Evolutionary conservation across 2,329 filamentous ascomycete genomes (phyloP), one percentile per base, ranked within the genome.

Genomic region (Dactylonectria macrodidyma): DNA sequence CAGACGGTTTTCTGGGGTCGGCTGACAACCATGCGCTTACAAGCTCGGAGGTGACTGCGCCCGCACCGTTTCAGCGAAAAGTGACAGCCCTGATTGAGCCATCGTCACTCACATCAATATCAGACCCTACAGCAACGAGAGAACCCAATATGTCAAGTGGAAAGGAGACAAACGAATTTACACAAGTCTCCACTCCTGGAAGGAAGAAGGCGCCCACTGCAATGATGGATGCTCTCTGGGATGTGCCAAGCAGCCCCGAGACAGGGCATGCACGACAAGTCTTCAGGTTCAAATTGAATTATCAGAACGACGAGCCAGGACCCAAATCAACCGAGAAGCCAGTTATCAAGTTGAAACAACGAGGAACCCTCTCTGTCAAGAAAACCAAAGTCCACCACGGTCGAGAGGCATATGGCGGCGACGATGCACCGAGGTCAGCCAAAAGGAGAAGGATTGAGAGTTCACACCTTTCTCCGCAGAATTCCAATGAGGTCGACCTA

Each of bases 221-320:
- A 41, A 63, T 72, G 70, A 76, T 72, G 63, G 73, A 71, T 30
- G 83, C 84, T 59, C 73, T 76, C 8, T 87, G 84, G 81, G 84
- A 85, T 44, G 79, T 87, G 3, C 84, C 84, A 0, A 83, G 81
- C 68, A 86, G 84, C 51, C 80, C 83, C 6, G 80, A 79, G 30
- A 68, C 52, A 38, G 52, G 24, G 12, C 67, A 66, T 33, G 44
- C 33, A 10, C 65, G 66, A 48, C 62, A 30, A 41, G 60, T 67
- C 47, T 55, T 68, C 36, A 73, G 73, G 36, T 68, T 71, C 22
- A 66, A 65, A 41, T 47, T 72, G 11, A 76, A 69, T 44, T 67
- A 62, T 36, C 56, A 54, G n/a, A 60, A 64, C 38, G 60, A 51
- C 16, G 58, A 66, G 38, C 36, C 62, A 38, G 33, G 50, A 9